Evolutionary conservation across 2,329 filamentous ascomycete species (phyloP).

Genomic region (Thermomyces lanuginosus): DNA sequence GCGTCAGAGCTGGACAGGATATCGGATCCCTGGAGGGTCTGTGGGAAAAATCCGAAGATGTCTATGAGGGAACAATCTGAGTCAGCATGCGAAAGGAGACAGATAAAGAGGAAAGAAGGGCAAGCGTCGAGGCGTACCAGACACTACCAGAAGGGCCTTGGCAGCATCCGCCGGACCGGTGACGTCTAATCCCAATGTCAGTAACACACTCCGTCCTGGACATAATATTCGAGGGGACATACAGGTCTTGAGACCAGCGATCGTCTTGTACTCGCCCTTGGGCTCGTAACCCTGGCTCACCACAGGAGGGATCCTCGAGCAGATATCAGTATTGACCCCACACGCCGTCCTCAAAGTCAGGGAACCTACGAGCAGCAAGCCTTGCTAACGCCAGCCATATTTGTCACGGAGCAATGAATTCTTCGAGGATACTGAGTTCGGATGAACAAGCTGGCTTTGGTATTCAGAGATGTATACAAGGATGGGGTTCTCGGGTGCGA

Average conservation of each 20-base stretch:
- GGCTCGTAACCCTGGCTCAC: slow-evolving; percentile 33
- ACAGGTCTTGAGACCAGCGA: slow-evolving; percentile 48
- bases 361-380: slow-evolving; percentile 27
- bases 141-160: slow-evolving; percentile 42
- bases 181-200: slow-evolving; percentile 26
- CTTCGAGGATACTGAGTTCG: too few relatives aligned
- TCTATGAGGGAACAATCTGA: slow-evolving; percentile 22
- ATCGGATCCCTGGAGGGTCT: slow-evolving; percentile 47
- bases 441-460: too few relatives aligned
- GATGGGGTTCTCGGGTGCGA: too few relatives aligned
- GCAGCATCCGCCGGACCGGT: slow-evolving; percentile 41
- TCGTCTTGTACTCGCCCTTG: slow-evolving; percentile 43
- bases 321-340: slow-evolving; percentile 1
- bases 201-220: background rate
- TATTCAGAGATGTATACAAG: too few relatives aligned
- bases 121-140: too few relatives aligned
- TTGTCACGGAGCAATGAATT: slow-evolving; percentile 12
- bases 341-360: slow-evolving; percentile 1
- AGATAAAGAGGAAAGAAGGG: background rate
- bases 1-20: slow-evolving; percentile 47
- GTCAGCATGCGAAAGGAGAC: background rate
- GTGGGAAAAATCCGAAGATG: slow-evolving; percentile 48
- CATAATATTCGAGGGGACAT: slow-evolving; percentile 8
- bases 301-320: slow-evolving; percentile 24
- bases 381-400: slow-evolving; percentile 28